phyloP scores from a whole-genome alignment of 2,329 filamentous ascomycete species.

The Aspergillus pseudoterreus region DNA sequence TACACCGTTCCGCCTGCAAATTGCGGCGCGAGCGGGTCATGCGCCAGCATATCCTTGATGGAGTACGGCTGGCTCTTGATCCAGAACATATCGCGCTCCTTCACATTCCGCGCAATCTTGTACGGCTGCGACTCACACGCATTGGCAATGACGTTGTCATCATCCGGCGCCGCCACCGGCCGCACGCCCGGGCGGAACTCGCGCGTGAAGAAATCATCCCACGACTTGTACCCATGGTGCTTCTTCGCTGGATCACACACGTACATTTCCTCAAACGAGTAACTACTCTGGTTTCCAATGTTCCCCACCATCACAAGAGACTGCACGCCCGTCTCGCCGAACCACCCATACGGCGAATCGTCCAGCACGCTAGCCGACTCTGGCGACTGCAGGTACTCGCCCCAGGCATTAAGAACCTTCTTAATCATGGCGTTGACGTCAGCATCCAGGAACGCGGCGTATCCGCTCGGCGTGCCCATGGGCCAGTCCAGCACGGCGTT shows the following conservation, averaged over 20 bases:
- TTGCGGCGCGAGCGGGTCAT: constrained; percentile 48
- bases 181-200: constrained; percentile 52
- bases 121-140: constrained; percentile 63
- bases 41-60: constrained; percentile 58
- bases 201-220: constrained; percentile 70
- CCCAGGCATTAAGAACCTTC: constrained; percentile 54
- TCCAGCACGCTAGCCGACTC: constrained; percentile 51
- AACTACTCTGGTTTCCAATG: neutral
- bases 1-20: constrained; percentile 66
- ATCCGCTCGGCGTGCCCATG: constrained; percentile 54
- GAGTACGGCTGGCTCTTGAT: constrained; percentile 68
- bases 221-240: constrained; percentile 57
- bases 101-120: constrained; percentile 49
- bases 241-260: constrained; percentile 15
- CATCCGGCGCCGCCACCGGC: constrained; percentile 55
- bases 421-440: constrained; percentile 53
- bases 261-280: constrained; percentile 17
- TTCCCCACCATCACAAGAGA: constrained; percentile 29
- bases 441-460: constrained; percentile 51
- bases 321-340: constrained; percentile 46
- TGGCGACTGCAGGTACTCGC: constrained; percentile 49
- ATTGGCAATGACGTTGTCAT: constrained; percentile 54
- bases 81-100: constrained; percentile 62
- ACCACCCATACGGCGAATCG: constrained; percentile 51
- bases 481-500: constrained; percentile 58